Evolutionary conservation across 2,329 filamentous ascomycete genomes (phyloP).

Genomic region (Didymella sp.): DNA sequence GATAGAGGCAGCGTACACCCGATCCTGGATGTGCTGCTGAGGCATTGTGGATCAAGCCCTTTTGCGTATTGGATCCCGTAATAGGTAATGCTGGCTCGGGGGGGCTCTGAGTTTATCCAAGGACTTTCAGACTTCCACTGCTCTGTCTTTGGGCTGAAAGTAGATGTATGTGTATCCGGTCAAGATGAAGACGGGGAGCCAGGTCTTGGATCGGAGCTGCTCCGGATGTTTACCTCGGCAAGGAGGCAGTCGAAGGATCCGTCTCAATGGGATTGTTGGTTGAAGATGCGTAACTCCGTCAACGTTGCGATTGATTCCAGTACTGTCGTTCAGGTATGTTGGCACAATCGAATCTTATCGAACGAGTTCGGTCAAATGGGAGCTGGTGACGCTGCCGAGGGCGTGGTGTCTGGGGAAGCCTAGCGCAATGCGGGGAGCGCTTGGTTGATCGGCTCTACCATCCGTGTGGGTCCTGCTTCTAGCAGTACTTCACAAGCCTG

Average conservation of each 20-base stretch:
- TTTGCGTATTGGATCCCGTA: not conserved
- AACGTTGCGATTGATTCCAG: too few species aligned
- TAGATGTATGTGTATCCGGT: not conserved
- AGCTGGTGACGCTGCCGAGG: conserved; percentile 26
- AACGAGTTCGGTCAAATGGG: conserved; percentile 21
- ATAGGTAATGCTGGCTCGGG: not conserved
- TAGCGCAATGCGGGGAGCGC: conserved; percentile 27
- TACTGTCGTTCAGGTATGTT: not conserved
- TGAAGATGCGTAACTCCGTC: not conserved
- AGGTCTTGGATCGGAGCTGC: not conserved
- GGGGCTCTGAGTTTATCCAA: not conserved
- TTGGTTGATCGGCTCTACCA: conserved; percentile 5
- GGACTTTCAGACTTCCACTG: not conserved
- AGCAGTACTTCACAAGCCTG: not conserved
- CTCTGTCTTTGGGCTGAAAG: not conserved
- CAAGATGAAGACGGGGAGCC: not conserved
- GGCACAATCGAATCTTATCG: not conserved
- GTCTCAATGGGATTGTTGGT: not conserved
- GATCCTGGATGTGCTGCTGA: conserved; percentile 53
- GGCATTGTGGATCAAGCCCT: conserved; percentile 1
- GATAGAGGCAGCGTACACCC: conserved; percentile 65
- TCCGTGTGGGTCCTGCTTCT: not conserved
- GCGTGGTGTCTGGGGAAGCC: conserved; percentile 17
- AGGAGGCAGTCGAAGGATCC: not conserved
- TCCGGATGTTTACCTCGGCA: conserved; percentile 1